These are phyloP conservation scores for Coffea canephora DNA, from an alignment of 257 asterid species.

Conservation along the genomic window DNA sequence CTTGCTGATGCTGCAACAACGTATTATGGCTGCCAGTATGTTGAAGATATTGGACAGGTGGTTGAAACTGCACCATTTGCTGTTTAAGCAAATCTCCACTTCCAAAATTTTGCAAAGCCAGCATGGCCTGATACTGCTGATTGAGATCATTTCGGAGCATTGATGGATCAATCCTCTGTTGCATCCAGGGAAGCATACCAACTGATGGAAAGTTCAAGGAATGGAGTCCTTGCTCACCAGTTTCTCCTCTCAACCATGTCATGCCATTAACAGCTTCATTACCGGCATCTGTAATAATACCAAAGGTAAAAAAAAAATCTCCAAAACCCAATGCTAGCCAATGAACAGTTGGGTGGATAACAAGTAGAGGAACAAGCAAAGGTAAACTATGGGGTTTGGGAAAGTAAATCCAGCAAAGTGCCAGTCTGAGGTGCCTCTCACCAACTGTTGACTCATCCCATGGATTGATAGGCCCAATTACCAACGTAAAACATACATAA, in stretches of 20 bases:
- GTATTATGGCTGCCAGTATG: constrained; percentile 52
- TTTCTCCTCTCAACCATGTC: constrained; percentile 84
- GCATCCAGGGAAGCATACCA: constrained; percentile 85
- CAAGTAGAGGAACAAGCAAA: background rate
- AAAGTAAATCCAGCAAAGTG: too few species aligned
- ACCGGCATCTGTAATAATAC: constrained; percentile 51
- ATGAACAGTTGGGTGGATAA: constrained; percentile 16
- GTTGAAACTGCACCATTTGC: constrained; percentile 74
- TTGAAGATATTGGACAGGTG: constrained; percentile 67
- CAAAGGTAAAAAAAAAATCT: background rate
- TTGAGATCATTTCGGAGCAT: constrained; percentile 58
- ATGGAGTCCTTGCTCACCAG: constrained; percentile 70
- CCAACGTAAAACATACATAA: background rate
- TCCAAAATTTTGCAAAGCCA: constrained; percentile 63
- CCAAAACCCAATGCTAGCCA: background rate
- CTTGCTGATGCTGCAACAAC: constrained; percentile 50
- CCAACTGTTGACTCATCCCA: background rate
- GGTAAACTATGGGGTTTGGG: background rate
- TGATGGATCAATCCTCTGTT: constrained; percentile 75
- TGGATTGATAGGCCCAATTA: background rate
- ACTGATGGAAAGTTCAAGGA: constrained; percentile 61
- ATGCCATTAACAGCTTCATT: constrained; percentile 66
- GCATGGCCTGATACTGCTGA: constrained; percentile 83
- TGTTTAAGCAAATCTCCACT: constrained; percentile 62
- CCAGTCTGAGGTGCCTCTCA: background rate